Evolutionary conservation across 2,329 filamentous ascomycete species (phyloP).

Genomic region (Trichoderma sp.): DNA sequence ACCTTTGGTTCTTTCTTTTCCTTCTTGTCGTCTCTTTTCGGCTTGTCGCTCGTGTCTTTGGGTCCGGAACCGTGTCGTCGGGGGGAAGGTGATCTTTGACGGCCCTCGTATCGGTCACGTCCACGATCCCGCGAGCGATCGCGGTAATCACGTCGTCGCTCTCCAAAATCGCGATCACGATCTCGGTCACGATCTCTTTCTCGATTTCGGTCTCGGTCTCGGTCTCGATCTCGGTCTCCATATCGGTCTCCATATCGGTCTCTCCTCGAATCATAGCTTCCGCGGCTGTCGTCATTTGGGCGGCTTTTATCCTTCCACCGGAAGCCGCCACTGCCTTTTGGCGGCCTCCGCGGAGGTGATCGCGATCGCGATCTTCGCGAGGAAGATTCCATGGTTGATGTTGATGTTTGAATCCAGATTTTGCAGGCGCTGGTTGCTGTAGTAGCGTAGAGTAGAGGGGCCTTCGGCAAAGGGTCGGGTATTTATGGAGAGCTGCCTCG

Average conservation of each 20-base stretch:
- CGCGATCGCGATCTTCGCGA: slow-evolving; percentile 27
- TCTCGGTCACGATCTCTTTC: neutral
- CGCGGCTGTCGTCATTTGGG: slow-evolving; percentile 42
- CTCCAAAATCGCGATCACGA: slow-evolving; percentile 27
- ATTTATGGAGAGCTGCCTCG: neutral
- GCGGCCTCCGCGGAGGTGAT: slow-evolving; percentile 27
- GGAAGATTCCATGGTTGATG: slow-evolving; percentile 25
- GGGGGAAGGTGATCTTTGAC: slow-evolving; percentile 21
- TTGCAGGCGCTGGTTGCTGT: neutral
- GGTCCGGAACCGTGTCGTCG: slow-evolving; percentile 28
- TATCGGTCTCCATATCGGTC: slow-evolving; percentile 32
- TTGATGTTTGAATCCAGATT: neutral
- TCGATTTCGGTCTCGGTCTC: slow-evolving; percentile 26
- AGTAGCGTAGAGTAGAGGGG: neutral
- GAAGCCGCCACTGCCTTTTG: slow-evolving; percentile 43
- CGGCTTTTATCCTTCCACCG: slow-evolving; percentile 59
- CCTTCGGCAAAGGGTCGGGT: neutral
- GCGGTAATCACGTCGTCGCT: slow-evolving; percentile 44
- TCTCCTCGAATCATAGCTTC: slow-evolving; percentile 34
- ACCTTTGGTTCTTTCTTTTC: slow-evolving; percentile 34
- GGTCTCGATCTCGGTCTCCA: slow-evolving; percentile 32
- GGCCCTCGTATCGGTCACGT: slow-evolving; percentile 30
- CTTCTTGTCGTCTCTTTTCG: slow-evolving; percentile 41
- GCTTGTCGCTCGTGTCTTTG: slow-evolving; percentile 35
- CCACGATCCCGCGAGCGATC: slow-evolving; percentile 38